Evolutionary conservation across 345 rosid genomes (phyloP).

Genomic region (Eucalyptus sp.): DNA sequence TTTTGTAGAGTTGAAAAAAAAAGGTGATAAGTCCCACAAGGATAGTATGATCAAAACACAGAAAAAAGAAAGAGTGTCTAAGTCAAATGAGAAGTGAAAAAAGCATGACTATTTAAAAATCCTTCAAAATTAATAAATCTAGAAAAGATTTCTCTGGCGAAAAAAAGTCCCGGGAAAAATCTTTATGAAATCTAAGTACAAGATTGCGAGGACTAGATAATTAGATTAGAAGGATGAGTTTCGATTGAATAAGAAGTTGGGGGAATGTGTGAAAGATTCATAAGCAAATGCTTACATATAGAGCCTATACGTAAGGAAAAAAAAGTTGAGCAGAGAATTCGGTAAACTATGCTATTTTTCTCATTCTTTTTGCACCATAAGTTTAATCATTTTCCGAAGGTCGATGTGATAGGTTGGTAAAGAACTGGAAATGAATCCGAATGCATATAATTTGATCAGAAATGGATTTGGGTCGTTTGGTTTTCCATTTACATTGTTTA

Average conservation of each 20-base stretch:
- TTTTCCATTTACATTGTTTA: background rate
- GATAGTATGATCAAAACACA: too few species aligned
- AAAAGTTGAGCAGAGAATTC: background rate
- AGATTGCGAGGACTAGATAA: background rate
- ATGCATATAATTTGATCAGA: background rate
- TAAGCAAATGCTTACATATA: background rate
- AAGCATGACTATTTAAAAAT: too few species aligned
- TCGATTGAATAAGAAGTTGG: background rate
- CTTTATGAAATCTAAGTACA: background rate
- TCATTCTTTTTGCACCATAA: background rate
- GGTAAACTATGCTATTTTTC: background rate
- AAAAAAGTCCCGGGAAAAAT: background rate
- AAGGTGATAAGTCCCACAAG: accelerated
- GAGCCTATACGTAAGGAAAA: background rate
- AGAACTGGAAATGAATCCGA: background rate
- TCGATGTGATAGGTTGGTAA: background rate
- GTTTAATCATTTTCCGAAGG: background rate
- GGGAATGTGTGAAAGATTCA: background rate
- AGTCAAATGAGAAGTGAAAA: too few species aligned
- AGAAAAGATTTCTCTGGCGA: background rate
- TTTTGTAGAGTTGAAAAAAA: too few species aligned
- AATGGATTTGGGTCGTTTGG: background rate
- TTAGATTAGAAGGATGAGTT: background rate
- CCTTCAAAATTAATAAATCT: background rate
- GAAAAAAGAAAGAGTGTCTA: too few species aligned